Evolutionary conservation across 345 rosid species (phyloP).

Genomic region (Eucalyptus fibrosa): DNA sequence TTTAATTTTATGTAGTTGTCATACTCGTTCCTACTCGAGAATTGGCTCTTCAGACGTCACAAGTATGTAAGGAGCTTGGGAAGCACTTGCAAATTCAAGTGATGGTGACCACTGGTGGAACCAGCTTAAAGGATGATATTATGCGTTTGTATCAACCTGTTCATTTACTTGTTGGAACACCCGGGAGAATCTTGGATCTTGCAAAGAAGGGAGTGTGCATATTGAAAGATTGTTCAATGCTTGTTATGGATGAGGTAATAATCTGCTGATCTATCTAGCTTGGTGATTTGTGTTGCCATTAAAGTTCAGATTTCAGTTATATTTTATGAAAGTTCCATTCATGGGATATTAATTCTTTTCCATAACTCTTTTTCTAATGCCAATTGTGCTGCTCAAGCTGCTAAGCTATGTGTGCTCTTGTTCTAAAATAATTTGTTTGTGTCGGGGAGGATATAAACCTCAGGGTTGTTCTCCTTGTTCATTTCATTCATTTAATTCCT

Average conservation of each 20-base stretch:
- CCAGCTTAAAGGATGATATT: conserved; percentile 98
- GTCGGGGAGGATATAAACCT: neutral
- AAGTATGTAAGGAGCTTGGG: conserved; percentile 97
- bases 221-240: conserved; percentile 93
- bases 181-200: conserved; percentile 96
- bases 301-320: neutral
- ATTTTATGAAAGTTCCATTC: neutral
- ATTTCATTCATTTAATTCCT: neutral
- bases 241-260: conserved; percentile 95
- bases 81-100: conserved; percentile 90
- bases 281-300: neutral
- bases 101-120: conserved; percentile 99
- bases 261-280: neutral
- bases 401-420: neutral
- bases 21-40: conserved; percentile 97
- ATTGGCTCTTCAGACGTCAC: conserved; percentile 98
- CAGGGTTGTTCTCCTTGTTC: neutral
- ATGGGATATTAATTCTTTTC: neutral
- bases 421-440: neutral
- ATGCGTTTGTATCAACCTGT: conserved; percentile 99
- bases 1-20: conserved; percentile 42
- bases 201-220: conserved; percentile 90
- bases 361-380: neutral
- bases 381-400: neutral
- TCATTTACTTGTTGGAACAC: conserved; percentile 96